Conservation (phyloP, 1,284 basidiomycete species). For the Sanghuangporus weigelae region DNA sequence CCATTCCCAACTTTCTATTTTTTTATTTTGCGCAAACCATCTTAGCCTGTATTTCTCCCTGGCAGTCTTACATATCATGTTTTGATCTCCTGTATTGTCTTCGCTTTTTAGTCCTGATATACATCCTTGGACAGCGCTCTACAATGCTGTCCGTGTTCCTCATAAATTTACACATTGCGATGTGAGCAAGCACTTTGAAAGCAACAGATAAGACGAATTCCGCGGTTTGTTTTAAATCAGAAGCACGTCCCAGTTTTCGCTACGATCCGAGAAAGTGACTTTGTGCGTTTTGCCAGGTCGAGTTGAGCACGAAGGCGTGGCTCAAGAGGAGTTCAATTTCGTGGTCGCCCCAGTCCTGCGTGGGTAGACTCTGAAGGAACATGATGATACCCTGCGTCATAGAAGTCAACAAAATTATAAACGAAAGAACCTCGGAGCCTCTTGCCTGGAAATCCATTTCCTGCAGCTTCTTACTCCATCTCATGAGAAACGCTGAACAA, state of each 20-base stretch:
- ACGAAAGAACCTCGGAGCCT: constrained; percentile 8
- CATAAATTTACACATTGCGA: background rate
- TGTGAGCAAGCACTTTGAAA: background rate
- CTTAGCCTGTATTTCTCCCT: background rate
- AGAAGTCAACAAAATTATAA: background rate
- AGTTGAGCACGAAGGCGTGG: constrained; percentile 93
- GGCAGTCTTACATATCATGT: background rate
- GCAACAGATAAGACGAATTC: background rate
- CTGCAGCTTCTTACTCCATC: constrained; percentile 85
- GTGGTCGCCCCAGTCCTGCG: constrained; percentile 91
- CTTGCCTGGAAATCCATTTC: constrained; percentile 95
- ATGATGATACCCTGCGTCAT: constrained; percentile 87
- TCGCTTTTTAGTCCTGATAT: background rate
- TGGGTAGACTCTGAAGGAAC: constrained; percentile 95
- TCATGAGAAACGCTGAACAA: constrained; percentile 90
- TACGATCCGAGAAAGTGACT: constrained; percentile 66
- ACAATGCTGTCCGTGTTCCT: background rate
- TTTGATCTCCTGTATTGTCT: background rate
- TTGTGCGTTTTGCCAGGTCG: constrained; percentile 91
- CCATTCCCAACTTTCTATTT: background rate
- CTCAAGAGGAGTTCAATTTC: constrained; percentile 94
- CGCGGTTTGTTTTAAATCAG: background rate
- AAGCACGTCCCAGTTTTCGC: background rate
- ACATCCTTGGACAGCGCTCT: background rate
- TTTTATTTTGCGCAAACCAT: background rate